These are phyloP conservation scores for Gymnopilus junonius DNA, from an alignment of 768 basidiomycete species.

Conservation along the genomic window DNA sequence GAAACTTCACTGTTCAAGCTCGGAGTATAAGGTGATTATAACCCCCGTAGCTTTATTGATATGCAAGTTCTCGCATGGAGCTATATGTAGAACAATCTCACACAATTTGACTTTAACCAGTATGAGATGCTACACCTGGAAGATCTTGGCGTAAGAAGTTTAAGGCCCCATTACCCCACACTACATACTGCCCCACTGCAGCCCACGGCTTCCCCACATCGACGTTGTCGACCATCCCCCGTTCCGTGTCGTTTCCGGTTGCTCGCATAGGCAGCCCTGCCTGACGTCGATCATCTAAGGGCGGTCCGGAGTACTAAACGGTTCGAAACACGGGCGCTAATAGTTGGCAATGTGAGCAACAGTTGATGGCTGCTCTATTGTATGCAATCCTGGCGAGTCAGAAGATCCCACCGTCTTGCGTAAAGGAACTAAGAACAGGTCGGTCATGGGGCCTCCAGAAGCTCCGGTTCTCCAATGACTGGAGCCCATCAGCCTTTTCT, in stretches of 20 bases:
- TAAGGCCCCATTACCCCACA: not conserved
- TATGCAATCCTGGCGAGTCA: not conserved
- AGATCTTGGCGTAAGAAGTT: not conserved
- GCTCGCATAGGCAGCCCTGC: too few species aligned
- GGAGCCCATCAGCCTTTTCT: not conserved
- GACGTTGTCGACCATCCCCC: not conserved
- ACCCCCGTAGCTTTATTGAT: too few species aligned
- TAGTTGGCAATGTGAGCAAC: not conserved
- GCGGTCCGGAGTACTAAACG: not conserved
- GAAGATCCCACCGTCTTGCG: not conserved
- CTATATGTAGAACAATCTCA: too few species aligned
- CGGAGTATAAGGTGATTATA: too few species aligned
- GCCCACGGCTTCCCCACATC: not conserved
- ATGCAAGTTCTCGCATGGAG: too few species aligned
- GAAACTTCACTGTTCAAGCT: too few species aligned
- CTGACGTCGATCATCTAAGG: not conserved
- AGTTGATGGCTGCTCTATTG: not conserved
- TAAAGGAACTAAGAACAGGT: not conserved
- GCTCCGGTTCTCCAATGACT: not conserved
- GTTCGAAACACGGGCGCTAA: conserved; percentile 14
- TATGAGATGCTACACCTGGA: too few species aligned
- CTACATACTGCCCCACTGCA: not conserved
- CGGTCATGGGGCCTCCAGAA: not conserved
- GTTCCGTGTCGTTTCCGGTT: too few species aligned
- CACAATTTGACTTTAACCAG: too few species aligned